phyloP scores from a whole-genome alignment of 345 rosid genomes.

The Linum tenue region DNA sequence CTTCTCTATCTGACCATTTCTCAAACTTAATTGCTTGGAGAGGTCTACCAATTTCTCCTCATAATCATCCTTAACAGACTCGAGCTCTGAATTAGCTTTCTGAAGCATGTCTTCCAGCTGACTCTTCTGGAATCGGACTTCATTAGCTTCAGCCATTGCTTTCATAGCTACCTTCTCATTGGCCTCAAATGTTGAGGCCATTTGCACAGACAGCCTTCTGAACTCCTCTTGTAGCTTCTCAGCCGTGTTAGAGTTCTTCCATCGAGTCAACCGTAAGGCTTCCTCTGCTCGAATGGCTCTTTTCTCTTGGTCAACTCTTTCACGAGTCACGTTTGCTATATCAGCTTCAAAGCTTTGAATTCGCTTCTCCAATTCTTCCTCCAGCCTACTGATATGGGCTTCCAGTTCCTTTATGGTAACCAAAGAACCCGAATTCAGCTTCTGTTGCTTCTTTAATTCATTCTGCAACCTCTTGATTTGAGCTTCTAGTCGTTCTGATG shows the following conservation, averaged over 20 bases:
- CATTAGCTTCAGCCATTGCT: slow-evolving; percentile 67
- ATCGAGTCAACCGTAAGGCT: slow-evolving; percentile 50
- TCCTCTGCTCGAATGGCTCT: slow-evolving; percentile 82
- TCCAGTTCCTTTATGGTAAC: slow-evolving; percentile 1
- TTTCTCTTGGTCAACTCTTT: slow-evolving; percentile 64
- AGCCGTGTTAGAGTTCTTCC: slow-evolving; percentile 68
- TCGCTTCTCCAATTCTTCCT: slow-evolving; percentile 64
- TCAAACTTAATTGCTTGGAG: slow-evolving; percentile 31
- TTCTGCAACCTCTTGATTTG: not conserved
- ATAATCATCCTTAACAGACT: slow-evolving; percentile 33
- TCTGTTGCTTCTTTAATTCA: not conserved
- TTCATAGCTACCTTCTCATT: slow-evolving; percentile 75
- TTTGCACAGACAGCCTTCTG: slow-evolving; percentile 56
- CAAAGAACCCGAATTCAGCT: not conserved
- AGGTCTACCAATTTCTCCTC: slow-evolving; percentile 43
- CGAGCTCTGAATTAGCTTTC: slow-evolving; percentile 47
- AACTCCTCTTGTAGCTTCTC: slow-evolving; percentile 80
- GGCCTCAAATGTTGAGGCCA: slow-evolving; percentile 67
- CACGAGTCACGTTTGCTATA: slow-evolving; percentile 42
- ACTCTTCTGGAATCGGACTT: slow-evolving; percentile 47
- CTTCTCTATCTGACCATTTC: slow-evolving; percentile 36
- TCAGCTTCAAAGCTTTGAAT: slow-evolving; percentile 47
- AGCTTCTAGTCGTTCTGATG: not conserved
- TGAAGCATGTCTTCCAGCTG: slow-evolving; percentile 52
- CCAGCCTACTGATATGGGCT: not conserved